Evolutionary conservation across 768 basidiomycete genomes (phyloP).

Genomic region (Rossbeevera mucosa): DNA sequence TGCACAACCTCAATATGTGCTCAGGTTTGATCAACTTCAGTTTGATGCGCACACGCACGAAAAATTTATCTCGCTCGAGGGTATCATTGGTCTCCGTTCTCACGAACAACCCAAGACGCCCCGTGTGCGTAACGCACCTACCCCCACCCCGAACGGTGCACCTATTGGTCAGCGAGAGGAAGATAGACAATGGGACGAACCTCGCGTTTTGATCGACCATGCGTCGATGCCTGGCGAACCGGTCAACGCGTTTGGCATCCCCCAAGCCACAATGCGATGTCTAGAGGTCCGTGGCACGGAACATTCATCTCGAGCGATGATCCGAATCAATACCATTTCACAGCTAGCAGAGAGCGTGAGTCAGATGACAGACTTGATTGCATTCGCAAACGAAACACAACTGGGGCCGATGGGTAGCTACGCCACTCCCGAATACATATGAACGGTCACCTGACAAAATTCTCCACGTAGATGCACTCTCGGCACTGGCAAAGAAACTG

Average conservation of each 20-base stretch:
- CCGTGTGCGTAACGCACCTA: constrained; percentile 29
- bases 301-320: neutral
- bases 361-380: constrained; percentile 74
- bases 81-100: constrained; percentile 49
- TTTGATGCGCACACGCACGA: constrained; percentile 74
- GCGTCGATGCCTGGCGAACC: constrained; percentile 76
- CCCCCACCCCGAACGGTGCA: constrained; percentile 32
- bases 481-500: constrained; percentile 36
- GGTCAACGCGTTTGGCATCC: constrained; percentile 84
- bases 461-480: constrained; percentile 41
- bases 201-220: constrained; percentile 51
- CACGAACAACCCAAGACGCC: constrained; percentile 41
- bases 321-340: constrained; percentile 6
- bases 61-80: constrained; percentile 66
- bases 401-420: constrained; percentile 66
- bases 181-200: constrained; percentile 65
- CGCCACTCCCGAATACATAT: constrained; percentile 21
- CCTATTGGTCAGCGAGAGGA: constrained; percentile 38
- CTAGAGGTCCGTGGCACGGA: constrained; percentile 53
- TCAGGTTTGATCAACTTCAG: constrained; percentile 69
- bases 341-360: constrained; percentile 79
- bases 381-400: constrained; percentile 49
- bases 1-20: constrained; percentile 27
- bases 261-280: constrained; percentile 86
- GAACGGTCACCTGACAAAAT: constrained; percentile 21